phyloP scores from a whole-genome alignment of 1,284 basidiomycete species.

The Rhodotorula sp. region DNA sequence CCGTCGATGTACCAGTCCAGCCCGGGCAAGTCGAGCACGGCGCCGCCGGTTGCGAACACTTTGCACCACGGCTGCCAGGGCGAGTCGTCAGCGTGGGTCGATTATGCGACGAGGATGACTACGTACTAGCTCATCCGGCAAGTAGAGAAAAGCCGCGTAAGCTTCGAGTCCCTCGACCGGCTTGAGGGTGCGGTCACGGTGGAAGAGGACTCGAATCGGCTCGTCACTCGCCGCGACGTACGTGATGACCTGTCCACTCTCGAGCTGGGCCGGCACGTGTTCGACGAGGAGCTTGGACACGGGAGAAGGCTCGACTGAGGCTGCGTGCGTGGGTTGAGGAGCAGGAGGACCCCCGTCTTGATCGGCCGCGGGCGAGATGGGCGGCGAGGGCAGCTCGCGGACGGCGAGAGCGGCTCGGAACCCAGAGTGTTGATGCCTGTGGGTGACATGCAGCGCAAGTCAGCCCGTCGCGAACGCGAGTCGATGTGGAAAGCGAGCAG shows the following conservation, averaged over 20 bases:
- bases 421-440: background rate
- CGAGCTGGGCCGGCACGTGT: background rate
- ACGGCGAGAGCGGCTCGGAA: background rate
- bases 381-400: background rate
- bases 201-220: background rate
- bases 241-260: background rate
- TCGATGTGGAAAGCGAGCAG: background rate
- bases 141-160: constrained; percentile 4
- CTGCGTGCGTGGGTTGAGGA: background rate
- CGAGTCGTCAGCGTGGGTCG: background rate
- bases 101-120: background rate
- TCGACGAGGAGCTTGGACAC: background rate
- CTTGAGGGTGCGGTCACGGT: background rate
- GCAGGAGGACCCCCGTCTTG: background rate
- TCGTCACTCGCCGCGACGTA: constrained; percentile 5
- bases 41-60: constrained; percentile 17
- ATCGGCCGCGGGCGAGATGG: background rate
- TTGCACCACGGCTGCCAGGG: constrained; percentile 3
- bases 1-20: constrained; percentile 14
- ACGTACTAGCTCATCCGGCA: background rate
- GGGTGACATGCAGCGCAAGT: background rate
- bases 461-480: background rate
- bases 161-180: constrained; percentile 8
- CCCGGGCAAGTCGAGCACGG: background rate
- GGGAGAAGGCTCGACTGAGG: background rate